Evolutionary conservation across 345 rosid genomes (phyloP).

Genomic region (Melaleuca alternifolia): DNA sequence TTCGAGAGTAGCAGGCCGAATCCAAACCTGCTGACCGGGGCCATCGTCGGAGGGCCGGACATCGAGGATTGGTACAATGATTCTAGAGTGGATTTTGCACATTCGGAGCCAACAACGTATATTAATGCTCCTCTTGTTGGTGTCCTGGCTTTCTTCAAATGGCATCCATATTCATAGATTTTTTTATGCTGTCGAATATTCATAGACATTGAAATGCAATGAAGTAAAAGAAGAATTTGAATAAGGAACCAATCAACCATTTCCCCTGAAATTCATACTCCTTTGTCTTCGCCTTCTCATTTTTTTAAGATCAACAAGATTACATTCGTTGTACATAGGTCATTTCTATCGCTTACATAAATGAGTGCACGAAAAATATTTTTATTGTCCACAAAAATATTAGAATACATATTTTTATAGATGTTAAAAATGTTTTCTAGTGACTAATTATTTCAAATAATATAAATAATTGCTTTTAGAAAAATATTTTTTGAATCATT

Average conservation of each 20-base stretch:
- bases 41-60: slow-evolving; percentile 75
- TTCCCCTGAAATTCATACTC: background rate
- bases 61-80: slow-evolving; percentile 39
- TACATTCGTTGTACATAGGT: background rate
- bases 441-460: too few species aligned
- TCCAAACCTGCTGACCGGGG: slow-evolving; percentile 59
- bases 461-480: too few species aligned
- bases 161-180: background rate
- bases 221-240: background rate
- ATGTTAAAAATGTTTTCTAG: too few species aligned
- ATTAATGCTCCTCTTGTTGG: slow-evolving; percentile 64
- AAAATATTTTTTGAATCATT: background rate
- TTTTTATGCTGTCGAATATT: too few species aligned
- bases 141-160: slow-evolving; percentile 34
- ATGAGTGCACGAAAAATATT: background rate
- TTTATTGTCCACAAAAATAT: too few species aligned
- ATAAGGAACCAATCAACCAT: background rate
- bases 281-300: background rate
- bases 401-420: background rate
- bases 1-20: slow-evolving; percentile 27
- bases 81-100: slow-evolving; percentile 9
- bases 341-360: background rate
- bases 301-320: background rate
- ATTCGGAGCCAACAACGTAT: slow-evolving; percentile 58
- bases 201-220: background rate